Percentiles rank a stretch among this genome's conserved stretches.
Conservation (phyloP, 768 basidiomycete genomes). For the Hysterangium stoloniferum region DNA sequence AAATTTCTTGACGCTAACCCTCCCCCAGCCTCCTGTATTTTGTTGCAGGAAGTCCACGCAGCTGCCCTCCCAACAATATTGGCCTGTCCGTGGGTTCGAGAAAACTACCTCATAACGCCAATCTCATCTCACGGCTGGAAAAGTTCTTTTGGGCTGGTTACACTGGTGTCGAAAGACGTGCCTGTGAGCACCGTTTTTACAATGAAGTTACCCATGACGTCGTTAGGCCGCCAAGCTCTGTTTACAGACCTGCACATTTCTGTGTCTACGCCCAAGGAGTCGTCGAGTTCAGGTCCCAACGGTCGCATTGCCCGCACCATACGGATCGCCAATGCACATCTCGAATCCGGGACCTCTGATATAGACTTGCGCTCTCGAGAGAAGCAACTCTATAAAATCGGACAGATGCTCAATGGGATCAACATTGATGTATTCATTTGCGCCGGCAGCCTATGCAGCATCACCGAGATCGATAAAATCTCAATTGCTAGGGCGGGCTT, state of each 20-base stretch:
- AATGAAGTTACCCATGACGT: slow-evolving; percentile 44
- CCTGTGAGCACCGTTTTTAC: slow-evolving; percentile 41
- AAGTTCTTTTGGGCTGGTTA: slow-evolving; percentile 57
- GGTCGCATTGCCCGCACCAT: slow-evolving; percentile 28
- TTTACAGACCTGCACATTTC: slow-evolving; percentile 48
- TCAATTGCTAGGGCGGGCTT: slow-evolving; percentile 36
- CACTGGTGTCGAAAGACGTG: slow-evolving; percentile 53
- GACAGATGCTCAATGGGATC: slow-evolving; percentile 4
- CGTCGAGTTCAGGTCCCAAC: not conserved
- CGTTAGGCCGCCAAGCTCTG: slow-evolving; percentile 47
- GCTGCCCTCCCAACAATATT: slow-evolving; percentile 41
- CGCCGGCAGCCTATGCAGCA: slow-evolving; percentile 28
- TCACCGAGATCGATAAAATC: slow-evolving; percentile 21
- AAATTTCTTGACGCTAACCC: slow-evolving; percentile 37
- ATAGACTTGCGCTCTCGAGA: slow-evolving; percentile 33
- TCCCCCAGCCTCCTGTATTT: slow-evolving; percentile 52
- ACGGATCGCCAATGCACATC: slow-evolving; percentile 66
- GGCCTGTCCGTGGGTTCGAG: slow-evolving; percentile 53
- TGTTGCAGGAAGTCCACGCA: slow-evolving; percentile 60
- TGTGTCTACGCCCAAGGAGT: slow-evolving; percentile 20
- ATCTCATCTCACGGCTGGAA: slow-evolving; percentile 50
- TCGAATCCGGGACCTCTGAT: slow-evolving; percentile 51
- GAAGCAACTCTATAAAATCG: slow-evolving; percentile 11
- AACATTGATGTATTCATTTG: slow-evolving; percentile 6
- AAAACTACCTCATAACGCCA: slow-evolving; percentile 53